phyloP scores from a whole-genome alignment of 805 yeast species.

The Wickerhamiella slavikovae region DNA sequence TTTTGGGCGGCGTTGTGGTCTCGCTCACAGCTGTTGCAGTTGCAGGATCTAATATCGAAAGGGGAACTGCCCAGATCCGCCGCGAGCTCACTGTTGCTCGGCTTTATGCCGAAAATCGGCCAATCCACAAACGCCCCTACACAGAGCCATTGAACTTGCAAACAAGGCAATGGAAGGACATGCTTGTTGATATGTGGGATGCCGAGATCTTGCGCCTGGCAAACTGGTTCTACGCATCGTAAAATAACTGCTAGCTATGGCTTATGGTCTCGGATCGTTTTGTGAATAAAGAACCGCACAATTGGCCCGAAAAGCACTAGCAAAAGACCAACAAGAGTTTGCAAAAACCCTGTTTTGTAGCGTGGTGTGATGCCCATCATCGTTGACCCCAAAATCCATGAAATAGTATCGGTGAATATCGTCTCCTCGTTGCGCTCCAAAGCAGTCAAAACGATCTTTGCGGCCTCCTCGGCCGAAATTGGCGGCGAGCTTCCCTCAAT shows the following conservation, averaged over 20 bases:
- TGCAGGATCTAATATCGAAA: constrained; percentile 34
- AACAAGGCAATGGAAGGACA: constrained; percentile 32
- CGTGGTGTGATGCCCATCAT: constrained; percentile 16
- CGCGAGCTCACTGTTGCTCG: constrained; percentile 28
- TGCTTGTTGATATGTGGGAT: constrained; percentile 63
- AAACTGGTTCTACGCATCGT: constrained; percentile 39
- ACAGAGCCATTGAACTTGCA: constrained; percentile 26
- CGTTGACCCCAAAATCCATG: constrained; percentile 53
- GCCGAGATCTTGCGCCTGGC: constrained; percentile 44
- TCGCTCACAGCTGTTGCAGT: constrained; percentile 37
- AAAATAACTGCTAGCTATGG: background rate
- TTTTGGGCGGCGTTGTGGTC: constrained; percentile 42
- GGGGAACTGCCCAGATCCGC: constrained; percentile 27
- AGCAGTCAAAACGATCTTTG: constrained; percentile 33
- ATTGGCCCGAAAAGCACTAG: constrained; percentile 11
- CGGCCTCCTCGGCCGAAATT: constrained; percentile 45
- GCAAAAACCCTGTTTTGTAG: constrained; percentile 11
- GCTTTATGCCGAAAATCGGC: constrained; percentile 30
- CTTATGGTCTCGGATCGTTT: constrained; percentile 5
- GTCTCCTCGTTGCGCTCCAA: constrained; percentile 48
- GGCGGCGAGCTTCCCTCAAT: constrained; percentile 77
- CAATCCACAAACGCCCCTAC: constrained; percentile 26
- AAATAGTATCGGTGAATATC: constrained; percentile 63
- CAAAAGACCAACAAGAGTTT: constrained; percentile 9
- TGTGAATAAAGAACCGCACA: constrained; percentile 9